phyloP scores from a whole-genome alignment of 169 alveolate species.

The Plasmodium coatneyi region DNA sequence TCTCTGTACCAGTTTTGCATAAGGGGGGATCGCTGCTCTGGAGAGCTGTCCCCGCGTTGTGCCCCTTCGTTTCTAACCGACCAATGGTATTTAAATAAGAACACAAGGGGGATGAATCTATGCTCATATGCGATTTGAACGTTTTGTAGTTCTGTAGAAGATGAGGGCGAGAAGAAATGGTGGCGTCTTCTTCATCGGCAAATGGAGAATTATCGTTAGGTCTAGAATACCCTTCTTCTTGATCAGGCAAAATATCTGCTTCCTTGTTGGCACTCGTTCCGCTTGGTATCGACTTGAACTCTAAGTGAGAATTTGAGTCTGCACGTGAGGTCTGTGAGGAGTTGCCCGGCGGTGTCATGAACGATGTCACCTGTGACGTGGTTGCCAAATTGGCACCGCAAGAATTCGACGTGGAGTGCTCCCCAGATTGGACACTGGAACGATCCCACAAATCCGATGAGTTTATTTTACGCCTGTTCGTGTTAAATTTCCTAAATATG shows the following conservation, averaged over 20 bases:
- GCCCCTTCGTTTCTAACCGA: not conserved
- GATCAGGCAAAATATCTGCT: not conserved
- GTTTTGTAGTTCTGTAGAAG: not conserved
- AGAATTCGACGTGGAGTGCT: not conserved
- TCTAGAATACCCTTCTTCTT: not conserved
- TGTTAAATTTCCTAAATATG: constrained; percentile 37
- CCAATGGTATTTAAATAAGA: constrained; percentile 3
- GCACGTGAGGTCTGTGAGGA: not conserved
- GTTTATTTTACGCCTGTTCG: not conserved
- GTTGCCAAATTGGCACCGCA: not conserved
- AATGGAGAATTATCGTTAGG: not conserved
- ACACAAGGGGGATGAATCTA: constrained; percentile 11
- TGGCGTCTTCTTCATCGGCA: not conserved
- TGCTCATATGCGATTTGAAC: constrained; percentile 7
- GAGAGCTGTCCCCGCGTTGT: not conserved
- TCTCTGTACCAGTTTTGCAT: not conserved
- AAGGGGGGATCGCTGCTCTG: not conserved
- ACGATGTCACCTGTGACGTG: not conserved
- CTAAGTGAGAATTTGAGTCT: constrained; percentile 13
- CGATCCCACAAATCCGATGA: not conserved
- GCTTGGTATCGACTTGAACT: not conserved
- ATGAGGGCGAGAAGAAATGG: not conserved
- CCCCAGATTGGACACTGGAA: not conserved
- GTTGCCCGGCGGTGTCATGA: not conserved
- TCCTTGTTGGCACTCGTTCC: constrained; percentile 1